These are phyloP conservation scores for Tricholomella constricta DNA, from an alignment of 768 basidiomycete species.

Conservation along the genomic window DNA sequence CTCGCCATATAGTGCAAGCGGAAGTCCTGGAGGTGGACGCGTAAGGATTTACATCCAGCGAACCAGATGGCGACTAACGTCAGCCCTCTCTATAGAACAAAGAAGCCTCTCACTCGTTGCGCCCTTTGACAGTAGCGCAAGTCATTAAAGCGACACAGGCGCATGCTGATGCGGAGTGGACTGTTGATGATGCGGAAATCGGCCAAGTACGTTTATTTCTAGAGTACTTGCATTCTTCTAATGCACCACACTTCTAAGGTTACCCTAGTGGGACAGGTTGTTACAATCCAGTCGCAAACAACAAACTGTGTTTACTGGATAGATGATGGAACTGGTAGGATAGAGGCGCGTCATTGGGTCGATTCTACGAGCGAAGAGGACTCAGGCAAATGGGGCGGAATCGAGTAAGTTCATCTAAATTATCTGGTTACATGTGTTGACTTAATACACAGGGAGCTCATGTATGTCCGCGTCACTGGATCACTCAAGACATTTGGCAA, in stretches of 20 bases:
- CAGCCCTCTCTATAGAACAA: constrained; percentile 27
- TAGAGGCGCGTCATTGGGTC: constrained; percentile 83
- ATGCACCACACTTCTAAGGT: constrained; percentile 45
- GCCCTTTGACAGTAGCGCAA: constrained; percentile 81
- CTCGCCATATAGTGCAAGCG: constrained; percentile 58
- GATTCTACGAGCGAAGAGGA: constrained; percentile 65
- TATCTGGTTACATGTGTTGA: background rate
- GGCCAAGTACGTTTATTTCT: constrained; percentile 59
- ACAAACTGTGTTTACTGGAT: constrained; percentile 82
- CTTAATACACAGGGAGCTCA: constrained; percentile 55
- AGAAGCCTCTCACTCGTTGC: constrained; percentile 41
- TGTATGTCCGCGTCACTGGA: constrained; percentile 81
- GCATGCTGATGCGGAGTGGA: constrained; percentile 89
- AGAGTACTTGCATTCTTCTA: background rate
- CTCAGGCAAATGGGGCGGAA: constrained; percentile 46
- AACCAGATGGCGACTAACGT: background rate
- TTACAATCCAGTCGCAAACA: constrained; percentile 64
- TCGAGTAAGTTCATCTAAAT: constrained; percentile 36
- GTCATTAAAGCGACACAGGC: constrained; percentile 75
- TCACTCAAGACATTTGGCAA: constrained; percentile 78
- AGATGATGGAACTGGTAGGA: constrained; percentile 83
- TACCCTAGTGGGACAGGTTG: constrained; percentile 73
- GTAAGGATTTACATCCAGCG: constrained; percentile 24
- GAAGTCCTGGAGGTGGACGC: constrained; percentile 62
- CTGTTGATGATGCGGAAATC: constrained; percentile 76